Evolutionary conservation across 1,284 basidiomycete genomes (phyloP), one percentile per base, ranked within the genome.

Genomic region (Rhizoctonia solani): DNA sequence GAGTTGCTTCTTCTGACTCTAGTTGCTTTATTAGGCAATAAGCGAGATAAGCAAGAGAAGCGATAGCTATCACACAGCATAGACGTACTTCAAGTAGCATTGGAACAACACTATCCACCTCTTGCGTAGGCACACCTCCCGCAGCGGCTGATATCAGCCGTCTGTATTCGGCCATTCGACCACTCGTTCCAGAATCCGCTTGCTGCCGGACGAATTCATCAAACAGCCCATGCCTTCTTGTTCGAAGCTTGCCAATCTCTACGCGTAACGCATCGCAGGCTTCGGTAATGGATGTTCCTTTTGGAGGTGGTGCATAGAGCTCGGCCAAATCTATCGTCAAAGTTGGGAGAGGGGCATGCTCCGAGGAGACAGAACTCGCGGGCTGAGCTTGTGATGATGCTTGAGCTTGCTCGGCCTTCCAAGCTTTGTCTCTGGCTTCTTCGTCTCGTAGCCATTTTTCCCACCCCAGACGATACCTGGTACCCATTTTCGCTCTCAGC

Each of bases 371-470:
- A 19, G 47, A 11, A 30, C 41, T 11, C 23, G 32, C 21, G 1
- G 59, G 34, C 11, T 25, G 25, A 34, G n/a, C 39, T 42, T 41
- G 67, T 14, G 44, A 46, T 16, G 58, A 34, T 50, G 67, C 30
- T 65, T 66, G 61, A 53, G 56, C 42, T 46, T 53, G 42, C 21
- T 21, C 52, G 14, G 54, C 49, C 42, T 55, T 70, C 69, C 67
- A 70, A 1, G 75, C 77, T 68, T 80, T 83, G 77, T 95, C 92
- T 27, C 93, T 83, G 42, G 80, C 80, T 74, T 92, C 88, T 77
- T 97, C 92, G 68, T 90, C 89, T 71, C 87, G 85, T n/a, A 91
- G 78, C 93, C 95, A 98, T 73, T 89, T 89, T 74, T 95, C 91
- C 87, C 89, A 96, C 1, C 94, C 95, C n/a, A 89, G 75, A 53